These are phyloP conservation scores for Urochloa ruziziensis DNA, from an alignment of 176 grass and related monocot species.

Conservation along the genomic window DNA sequence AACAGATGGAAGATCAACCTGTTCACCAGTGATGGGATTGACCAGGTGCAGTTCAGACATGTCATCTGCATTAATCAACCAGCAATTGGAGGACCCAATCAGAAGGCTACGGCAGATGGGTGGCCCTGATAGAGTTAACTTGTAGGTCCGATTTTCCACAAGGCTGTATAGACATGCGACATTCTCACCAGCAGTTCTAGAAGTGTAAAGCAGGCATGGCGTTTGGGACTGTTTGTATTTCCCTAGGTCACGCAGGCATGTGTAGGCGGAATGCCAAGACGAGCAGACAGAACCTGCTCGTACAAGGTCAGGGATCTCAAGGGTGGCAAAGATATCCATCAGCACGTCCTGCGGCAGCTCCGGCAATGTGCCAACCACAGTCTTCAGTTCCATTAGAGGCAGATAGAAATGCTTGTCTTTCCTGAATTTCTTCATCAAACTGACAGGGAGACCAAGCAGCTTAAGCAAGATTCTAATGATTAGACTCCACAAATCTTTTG, in stretches of 20 bases:
- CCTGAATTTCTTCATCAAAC: neutral
- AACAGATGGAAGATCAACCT: too few relatives aligned
- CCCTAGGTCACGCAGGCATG: neutral
- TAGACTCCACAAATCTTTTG: too few relatives aligned
- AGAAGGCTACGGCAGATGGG: neutral
- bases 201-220: neutral
- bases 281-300: neutral
- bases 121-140: neutral
- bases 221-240: neutral
- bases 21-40: neutral
- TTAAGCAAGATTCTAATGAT: too few relatives aligned
- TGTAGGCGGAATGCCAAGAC: neutral
- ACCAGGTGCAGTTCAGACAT: neutral
- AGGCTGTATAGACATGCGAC: neutral
- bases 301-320: slow-evolving; percentile 7
- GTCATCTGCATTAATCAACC: too few relatives aligned
- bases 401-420: neutral
- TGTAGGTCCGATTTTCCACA: neutral
- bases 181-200: neutral
- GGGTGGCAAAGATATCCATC: neutral
- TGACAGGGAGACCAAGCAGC: neutral
- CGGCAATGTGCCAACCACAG: neutral
- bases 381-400: neutral
- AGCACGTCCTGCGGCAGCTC: slow-evolving; percentile 7
- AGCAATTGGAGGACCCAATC: too few relatives aligned